Evolutionary conservation across 1,139 yeast species (phyloP).

Genomic region (Saccharomycopsis hybrid): DNA sequence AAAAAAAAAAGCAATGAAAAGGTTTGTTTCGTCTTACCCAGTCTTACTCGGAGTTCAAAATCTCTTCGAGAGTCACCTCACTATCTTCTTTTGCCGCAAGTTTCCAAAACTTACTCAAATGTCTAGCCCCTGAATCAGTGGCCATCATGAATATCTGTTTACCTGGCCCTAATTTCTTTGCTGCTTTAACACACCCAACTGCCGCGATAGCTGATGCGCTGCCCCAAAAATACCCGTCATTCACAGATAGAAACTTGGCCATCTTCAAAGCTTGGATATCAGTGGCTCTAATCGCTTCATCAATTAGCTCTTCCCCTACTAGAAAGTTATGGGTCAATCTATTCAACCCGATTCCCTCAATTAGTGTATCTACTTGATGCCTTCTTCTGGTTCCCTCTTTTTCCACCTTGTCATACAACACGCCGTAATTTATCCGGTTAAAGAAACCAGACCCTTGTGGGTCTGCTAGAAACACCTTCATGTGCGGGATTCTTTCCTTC

Average conservation of each 20-base stretch:
- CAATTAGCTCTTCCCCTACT: constrained; percentile 63
- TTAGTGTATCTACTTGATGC: constrained; percentile 91
- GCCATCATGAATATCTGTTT: constrained; percentile 78
- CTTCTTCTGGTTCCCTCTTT: constrained; percentile 90
- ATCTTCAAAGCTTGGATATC: constrained; percentile 78
- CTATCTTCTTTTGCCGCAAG: constrained; percentile 38
- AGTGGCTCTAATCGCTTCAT: constrained; percentile 70
- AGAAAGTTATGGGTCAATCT: constrained; percentile 76
- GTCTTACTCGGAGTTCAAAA: too few species aligned
- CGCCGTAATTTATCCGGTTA: constrained; percentile 81
- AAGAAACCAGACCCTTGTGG: constrained; percentile 94
- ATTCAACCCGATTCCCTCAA: constrained; percentile 91
- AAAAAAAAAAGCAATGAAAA: too few species aligned
- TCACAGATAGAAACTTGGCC: constrained; percentile 76
- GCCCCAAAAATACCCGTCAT: constrained; percentile 89
- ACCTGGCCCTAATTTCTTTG: constrained; percentile 50
- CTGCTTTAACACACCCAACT: constrained; percentile 75
- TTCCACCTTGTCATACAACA: constrained; percentile 86
- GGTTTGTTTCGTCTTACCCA: too few species aligned
- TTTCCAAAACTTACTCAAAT: constrained; percentile 89
- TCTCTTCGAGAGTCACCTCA: constrained; percentile 29
- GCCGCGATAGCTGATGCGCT: constrained; percentile 90
- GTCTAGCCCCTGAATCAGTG: constrained; percentile 89
- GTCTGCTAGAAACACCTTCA: constrained; percentile 59
- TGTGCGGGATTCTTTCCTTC: constrained; percentile 40